phyloP scores from a whole-genome alignment of 331 rosid species.

The Erythrophleum ivorense region DNA sequence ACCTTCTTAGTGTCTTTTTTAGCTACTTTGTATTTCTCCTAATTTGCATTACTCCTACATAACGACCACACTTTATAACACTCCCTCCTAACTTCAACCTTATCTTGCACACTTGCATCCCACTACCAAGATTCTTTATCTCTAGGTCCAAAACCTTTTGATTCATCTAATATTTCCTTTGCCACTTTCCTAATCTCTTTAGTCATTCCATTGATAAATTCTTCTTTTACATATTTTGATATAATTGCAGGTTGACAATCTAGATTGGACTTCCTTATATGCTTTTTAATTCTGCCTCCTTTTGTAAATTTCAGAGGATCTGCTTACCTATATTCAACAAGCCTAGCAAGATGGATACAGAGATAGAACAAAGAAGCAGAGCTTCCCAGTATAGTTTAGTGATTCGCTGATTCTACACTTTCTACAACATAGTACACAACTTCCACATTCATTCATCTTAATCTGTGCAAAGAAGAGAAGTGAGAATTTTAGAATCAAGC shows the following conservation, averaged over 20 bases:
- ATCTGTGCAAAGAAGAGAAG: conserved; percentile 31
- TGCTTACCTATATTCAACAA: conserved; percentile 13
- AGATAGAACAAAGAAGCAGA: conserved; percentile 27
- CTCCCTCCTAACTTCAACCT: background rate
- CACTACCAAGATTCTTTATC: too few species aligned
- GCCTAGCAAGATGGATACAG: conserved; percentile 31
- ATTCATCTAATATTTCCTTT: too few species aligned
- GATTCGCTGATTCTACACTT: conserved; percentile 21
- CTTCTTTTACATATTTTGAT: background rate
- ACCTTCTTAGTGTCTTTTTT: too few species aligned
- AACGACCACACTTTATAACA: too few species aligned
- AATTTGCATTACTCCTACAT: too few species aligned
- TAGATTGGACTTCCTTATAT: background rate
- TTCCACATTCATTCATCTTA: conserved; percentile 29
- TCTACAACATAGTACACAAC: conserved; percentile 19
- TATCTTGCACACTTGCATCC: too few species aligned
- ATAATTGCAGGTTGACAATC: background rate
- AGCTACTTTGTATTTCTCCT: too few species aligned
- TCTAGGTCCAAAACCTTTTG: too few species aligned
- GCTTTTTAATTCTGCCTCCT: background rate
- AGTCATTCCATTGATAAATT: background rate
- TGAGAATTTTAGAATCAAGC: conserved; percentile 42
- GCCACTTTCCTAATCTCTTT: too few species aligned
- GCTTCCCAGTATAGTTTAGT: conserved; percentile 30
- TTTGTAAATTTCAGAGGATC: background rate